phyloP scores from a whole-genome alignment of 139 green algal genomes.

The Micractinium conductrix region DNA sequence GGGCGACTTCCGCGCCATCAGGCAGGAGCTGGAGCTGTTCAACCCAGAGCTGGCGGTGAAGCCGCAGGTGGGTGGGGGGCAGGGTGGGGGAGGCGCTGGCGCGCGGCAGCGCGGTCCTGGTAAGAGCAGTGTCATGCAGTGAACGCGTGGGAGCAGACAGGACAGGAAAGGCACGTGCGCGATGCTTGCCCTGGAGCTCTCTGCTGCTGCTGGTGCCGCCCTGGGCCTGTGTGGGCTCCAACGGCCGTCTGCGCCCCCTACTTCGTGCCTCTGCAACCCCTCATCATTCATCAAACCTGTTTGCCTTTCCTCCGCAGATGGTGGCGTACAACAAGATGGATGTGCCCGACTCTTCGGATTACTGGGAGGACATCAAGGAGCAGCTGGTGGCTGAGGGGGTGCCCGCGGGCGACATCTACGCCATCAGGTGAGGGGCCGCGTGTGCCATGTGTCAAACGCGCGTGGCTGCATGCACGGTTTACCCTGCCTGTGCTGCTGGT shows the following conservation, averaged over 20 bases:
- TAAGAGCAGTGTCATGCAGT: too few relatives aligned
- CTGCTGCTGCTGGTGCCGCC: too few relatives aligned
- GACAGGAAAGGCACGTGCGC: too few relatives aligned
- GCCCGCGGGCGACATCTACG: constrained; percentile 13
- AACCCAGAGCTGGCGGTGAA: constrained; percentile 86
- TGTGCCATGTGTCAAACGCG: not conserved
- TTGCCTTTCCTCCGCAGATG: constrained; percentile 51
- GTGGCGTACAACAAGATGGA: constrained; percentile 95
- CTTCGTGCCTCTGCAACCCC: too few relatives aligned
- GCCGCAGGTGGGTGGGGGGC: constrained; percentile 61
- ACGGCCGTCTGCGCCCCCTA: too few relatives aligned
- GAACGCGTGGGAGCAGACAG: too few relatives aligned
- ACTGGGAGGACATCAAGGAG: constrained; percentile 75
- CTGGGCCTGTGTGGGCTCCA: too few relatives aligned
- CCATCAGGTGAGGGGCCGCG: constrained; percentile 20
- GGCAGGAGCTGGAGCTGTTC: constrained; percentile 94
- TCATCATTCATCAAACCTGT: too few relatives aligned
- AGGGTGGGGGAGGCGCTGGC: not conserved
- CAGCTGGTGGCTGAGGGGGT: constrained; percentile 61
- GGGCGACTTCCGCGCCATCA: constrained; percentile 89
- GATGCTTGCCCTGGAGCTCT: too few relatives aligned
- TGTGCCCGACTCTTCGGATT: constrained; percentile 86
- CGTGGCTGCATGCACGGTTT: too few relatives aligned
- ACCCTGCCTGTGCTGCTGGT: too few relatives aligned
- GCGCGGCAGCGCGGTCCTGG: too few relatives aligned